Percentiles rank a stretch among this genome's conserved stretches.
phyloP scores from a whole-genome alignment of 2,329 filamentous ascomycete species.

The Fusarium compactum region DNA sequence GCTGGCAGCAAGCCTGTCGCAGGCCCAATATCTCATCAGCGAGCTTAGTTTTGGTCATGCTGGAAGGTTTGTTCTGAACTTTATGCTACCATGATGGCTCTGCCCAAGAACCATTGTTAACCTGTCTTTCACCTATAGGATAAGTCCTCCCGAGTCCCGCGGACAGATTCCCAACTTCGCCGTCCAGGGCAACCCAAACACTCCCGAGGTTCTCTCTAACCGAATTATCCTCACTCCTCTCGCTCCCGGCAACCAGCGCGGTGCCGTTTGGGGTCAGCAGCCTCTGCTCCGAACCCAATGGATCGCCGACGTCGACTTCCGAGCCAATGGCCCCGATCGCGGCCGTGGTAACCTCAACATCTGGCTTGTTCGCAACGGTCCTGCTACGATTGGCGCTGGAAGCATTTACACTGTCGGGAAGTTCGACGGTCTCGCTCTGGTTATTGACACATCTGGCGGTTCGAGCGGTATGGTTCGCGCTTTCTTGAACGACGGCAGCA shows the following conservation, averaged over 20 bases:
- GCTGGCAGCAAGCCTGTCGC: conserved; percentile 62
- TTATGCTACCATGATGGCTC: conserved; percentile 3
- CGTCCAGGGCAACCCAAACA: conserved; percentile 65
- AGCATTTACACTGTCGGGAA: conserved; percentile 86
- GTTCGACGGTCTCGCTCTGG: conserved; percentile 91
- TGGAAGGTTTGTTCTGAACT: conserved; percentile 62
- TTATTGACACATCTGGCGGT: conserved; percentile 86
- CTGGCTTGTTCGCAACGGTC: conserved; percentile 84
- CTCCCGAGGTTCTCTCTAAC: conserved; percentile 81
- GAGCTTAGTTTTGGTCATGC: conserved; percentile 83
- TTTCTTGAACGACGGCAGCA: conserved; percentile 91
- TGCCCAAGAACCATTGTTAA: conserved; percentile 19
- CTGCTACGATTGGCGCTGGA: conserved; percentile 72
- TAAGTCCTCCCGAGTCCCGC: conserved; percentile 70
- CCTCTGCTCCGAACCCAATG: conserved; percentile 75
- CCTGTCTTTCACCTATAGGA: conserved; percentile 56
- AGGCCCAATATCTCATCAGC: conserved; percentile 76
- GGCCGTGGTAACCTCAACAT: conserved; percentile 91
- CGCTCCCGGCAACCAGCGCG: conserved; percentile 85
- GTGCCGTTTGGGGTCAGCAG: conserved; percentile 82
- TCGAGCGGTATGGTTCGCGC: conserved; percentile 84
- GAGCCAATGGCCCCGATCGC: conserved; percentile 85
- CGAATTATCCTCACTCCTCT: conserved; percentile 92
- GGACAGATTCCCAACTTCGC: conserved; percentile 66
- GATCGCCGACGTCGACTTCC: conserved; percentile 87